These are phyloP conservation scores for Boletus pseudo-olivaceus DNA, from an alignment of 768 basidiomycete genomes.

Conservation along the genomic window DNA sequence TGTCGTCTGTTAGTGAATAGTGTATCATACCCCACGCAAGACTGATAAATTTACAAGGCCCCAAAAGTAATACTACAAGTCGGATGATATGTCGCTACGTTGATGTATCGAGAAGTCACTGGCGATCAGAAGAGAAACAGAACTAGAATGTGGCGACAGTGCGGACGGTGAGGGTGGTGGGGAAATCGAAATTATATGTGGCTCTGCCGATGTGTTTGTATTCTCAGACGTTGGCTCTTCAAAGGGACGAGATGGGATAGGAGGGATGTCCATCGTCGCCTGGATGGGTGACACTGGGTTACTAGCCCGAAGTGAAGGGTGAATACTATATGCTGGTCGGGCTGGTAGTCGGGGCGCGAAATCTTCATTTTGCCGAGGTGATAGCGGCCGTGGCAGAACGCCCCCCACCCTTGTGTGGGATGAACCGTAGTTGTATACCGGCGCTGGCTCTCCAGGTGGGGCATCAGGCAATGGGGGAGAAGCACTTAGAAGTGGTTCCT, in stretches of 20 bases:
- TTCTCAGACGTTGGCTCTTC: constrained; percentile 20
- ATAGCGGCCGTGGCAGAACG: constrained; percentile 32
- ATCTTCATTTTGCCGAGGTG: constrained; percentile 47
- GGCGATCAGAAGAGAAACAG: constrained; percentile 9
- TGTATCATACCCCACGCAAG: neutral
- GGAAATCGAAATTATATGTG: constrained; percentile 8
- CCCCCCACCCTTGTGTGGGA: constrained; percentile 63
- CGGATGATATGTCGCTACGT: constrained; percentile 11
- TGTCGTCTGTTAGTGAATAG: constrained; percentile 1
- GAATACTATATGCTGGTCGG: constrained; percentile 71
- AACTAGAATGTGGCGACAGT: constrained; percentile 11
- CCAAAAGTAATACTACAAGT: constrained; percentile 8
- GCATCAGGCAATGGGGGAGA: constrained; percentile 75
- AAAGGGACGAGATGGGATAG: constrained; percentile 24
- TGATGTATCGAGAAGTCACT: constrained; percentile 9
- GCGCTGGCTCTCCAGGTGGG: constrained; percentile 59
- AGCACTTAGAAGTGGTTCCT: constrained; percentile 46
- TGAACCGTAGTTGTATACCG: constrained; percentile 63
- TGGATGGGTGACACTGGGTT: constrained; percentile 48
- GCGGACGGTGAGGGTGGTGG: constrained; percentile 18
- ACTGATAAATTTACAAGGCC: constrained; percentile 3
- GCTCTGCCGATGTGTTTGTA: constrained; percentile 3
- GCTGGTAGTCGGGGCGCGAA: constrained; percentile 70
- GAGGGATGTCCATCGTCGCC: constrained; percentile 34
- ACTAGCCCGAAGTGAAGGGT: constrained; percentile 60